Evolutionary conservation across 352 stramenopile genomes (phyloP).

Genomic region (Phytophthora pluvialis): DNA sequence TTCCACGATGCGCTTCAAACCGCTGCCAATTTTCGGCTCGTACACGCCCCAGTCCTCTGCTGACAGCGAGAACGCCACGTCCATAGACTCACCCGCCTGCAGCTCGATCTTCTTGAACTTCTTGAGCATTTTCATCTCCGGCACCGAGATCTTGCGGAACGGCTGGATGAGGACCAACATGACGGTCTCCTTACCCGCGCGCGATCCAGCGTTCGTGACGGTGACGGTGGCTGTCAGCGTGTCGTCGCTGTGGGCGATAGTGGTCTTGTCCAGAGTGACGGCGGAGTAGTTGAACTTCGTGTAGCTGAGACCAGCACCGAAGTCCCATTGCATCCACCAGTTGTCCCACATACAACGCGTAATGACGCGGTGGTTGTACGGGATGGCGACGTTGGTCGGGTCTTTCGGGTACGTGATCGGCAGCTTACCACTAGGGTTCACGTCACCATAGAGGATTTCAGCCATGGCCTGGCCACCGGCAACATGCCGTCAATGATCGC

Average conservation of each 20-base stretch:
- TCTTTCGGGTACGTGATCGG: slow-evolving; percentile 85
- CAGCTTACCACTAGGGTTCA: slow-evolving; percentile 82
- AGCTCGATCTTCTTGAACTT: slow-evolving; percentile 84
- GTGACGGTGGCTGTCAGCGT: slow-evolving; percentile 52
- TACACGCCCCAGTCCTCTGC: slow-evolving; percentile 67
- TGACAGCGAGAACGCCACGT: slow-evolving; percentile 55
- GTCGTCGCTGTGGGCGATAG: slow-evolving; percentile 31
- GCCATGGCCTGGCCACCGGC: slow-evolving; percentile 82
- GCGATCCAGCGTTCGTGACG: slow-evolving; percentile 68
- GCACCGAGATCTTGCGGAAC: slow-evolving; percentile 63
- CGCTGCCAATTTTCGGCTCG: slow-evolving; percentile 52
- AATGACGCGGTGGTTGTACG: slow-evolving; percentile 73
- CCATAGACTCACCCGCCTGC: slow-evolving; percentile 40
- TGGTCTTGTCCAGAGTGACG: slow-evolving; percentile 45
- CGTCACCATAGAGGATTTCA: slow-evolving; percentile 77
- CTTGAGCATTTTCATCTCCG: slow-evolving; percentile 84
- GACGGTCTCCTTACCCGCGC: slow-evolving; percentile 73
- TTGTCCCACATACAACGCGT: slow-evolving; percentile 49
- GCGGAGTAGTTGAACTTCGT: slow-evolving; percentile 67
- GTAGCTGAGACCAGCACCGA: slow-evolving; percentile 75
- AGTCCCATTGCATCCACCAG: slow-evolving; percentile 71
- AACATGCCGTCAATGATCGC: slow-evolving; percentile 83
- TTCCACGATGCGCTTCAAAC: slow-evolving; percentile 59
- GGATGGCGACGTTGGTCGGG: slow-evolving; percentile 56
- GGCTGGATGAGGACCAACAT: slow-evolving; percentile 82